Evolutionary conservation across 768 basidiomycete species (phyloP), one percentile per base, ranked within the genome.

Genomic region (Pisolithus albus): DNA sequence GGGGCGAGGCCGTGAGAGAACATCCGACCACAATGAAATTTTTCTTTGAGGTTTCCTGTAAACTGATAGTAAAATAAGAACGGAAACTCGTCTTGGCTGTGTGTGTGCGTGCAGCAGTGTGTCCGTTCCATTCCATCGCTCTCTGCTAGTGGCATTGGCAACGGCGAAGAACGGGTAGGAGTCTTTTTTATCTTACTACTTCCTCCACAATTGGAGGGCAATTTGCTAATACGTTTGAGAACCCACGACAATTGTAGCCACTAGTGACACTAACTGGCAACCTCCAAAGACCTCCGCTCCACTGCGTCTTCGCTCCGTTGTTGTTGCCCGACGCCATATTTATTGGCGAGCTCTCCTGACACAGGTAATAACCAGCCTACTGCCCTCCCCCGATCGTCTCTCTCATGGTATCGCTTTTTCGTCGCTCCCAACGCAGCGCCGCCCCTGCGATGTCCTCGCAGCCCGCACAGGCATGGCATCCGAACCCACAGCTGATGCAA

Each of bases 401-500:
- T 59, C 54, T 58, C 55, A 28, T 42, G 28, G 49, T 24, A 18
- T 7, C 26, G 13, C 38, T 41, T 41, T 41, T 41, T 40, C 9
- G 36, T 40, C 32, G 7, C 7, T 36, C 3, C 36, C 42, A 13
- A n/a, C 26, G 34, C 43, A 45, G 43, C 43, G 43, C 40, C 43
- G 43, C 40, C 11, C 42, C 21, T 18, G 30, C 30, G 18, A 65
- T 65, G 64, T 40, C 64, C 41, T 65, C 54, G 19, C 65, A 63
- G 49, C 32, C 45, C 15, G 46, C 53, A 13, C 65, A 60, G 21
- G 64, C 59, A 58, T 67, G 66, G 66, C 66, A 67, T 40, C 66
- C 66, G 7, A 67, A 67, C 36, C 66, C 66, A 19, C 65, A 65
- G 37, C 51, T 67, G 7, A 67, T 67, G 66, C 66, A 69, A 11